A percentile compares a stretch with the other conserved stretches of the same genome.
phyloP scores from a whole-genome alignment of 768 basidiomycete species.

The Thelephora aurantiotincta region DNA sequence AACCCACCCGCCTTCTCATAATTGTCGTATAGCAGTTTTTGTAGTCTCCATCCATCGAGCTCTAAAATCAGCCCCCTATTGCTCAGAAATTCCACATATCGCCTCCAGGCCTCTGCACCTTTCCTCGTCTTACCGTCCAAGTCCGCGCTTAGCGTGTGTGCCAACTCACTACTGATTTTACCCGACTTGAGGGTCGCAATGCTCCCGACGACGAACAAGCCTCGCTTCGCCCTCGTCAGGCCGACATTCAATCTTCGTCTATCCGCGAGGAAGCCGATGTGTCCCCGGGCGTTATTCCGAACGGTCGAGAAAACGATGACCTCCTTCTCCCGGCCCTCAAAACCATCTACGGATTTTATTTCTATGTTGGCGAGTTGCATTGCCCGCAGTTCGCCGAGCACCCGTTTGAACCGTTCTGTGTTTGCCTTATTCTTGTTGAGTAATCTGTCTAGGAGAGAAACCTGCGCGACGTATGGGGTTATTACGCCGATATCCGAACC shows the following conservation, averaged over 20 bases:
- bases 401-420: constrained; percentile 34
- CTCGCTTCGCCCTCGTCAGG: constrained; percentile 76
- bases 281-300: constrained; percentile 60
- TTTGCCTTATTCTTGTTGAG: constrained; percentile 43
- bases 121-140: constrained; percentile 1
- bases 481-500: constrained; percentile 85
- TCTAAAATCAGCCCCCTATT: constrained; percentile 7
- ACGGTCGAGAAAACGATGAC: constrained; percentile 89
- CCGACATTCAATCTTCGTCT: constrained; percentile 81
- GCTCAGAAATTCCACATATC: constrained; percentile 8
- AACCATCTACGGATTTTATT: constrained; percentile 89
- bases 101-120: constrained; percentile 10
- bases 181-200: constrained; percentile 46
- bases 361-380: constrained; percentile 58
- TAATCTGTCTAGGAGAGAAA: constrained; percentile 55
- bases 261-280: constrained; percentile 85
- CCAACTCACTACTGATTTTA: constrained; percentile 14
- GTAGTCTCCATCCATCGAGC: constrained; percentile 7
- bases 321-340: constrained; percentile 88
- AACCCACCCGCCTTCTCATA: background rate
- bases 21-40: constrained; percentile 8
- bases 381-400: constrained; percentile 53
- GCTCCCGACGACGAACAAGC: constrained; percentile 71
- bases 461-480: constrained; percentile 84
- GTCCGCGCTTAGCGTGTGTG: background rate